Percentiles rank a stretch among this genome's conserved stretches.
phyloP scores from a whole-genome alignment of 2,329 filamentous ascomycete genomes.

The Neofusicoccum laricinum region DNA sequence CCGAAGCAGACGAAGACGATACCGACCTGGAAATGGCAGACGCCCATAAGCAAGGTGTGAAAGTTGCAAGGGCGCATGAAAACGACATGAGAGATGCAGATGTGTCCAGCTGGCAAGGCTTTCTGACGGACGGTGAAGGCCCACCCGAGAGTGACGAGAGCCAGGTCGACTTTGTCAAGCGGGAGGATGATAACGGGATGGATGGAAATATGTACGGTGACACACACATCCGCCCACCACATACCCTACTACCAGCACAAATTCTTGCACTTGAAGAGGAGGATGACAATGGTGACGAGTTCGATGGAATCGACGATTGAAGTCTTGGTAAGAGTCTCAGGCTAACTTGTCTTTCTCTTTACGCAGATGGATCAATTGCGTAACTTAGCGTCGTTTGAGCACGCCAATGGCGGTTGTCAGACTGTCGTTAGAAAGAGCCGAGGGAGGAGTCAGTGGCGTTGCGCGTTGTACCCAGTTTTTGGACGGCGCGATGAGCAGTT shows the following conservation, averaged over 20 bases:
- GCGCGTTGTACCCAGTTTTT: no score
- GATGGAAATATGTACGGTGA: background rate
- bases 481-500: no score
- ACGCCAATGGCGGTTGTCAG: no score
- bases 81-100: background rate
- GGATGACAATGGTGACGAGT: background rate
- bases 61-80: background rate
- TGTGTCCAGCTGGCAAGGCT: background rate
- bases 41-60: background rate
- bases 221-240: background rate
- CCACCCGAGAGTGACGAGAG: background rate
- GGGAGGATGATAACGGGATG: background rate
- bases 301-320: background rate
- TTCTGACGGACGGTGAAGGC: no score
- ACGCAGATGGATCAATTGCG: no score
- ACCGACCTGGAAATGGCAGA: background rate
- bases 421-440: no score
- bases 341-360: no score
- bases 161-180: background rate
- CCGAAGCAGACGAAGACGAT: background rate
- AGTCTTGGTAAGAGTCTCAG: background rate
- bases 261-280: background rate
- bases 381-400: no score
- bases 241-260: background rate
- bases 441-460: no score